Evolutionary conservation across 2,329 filamentous ascomycete genomes (phyloP).

Genomic region (Colletotrichum abscissum): DNA sequence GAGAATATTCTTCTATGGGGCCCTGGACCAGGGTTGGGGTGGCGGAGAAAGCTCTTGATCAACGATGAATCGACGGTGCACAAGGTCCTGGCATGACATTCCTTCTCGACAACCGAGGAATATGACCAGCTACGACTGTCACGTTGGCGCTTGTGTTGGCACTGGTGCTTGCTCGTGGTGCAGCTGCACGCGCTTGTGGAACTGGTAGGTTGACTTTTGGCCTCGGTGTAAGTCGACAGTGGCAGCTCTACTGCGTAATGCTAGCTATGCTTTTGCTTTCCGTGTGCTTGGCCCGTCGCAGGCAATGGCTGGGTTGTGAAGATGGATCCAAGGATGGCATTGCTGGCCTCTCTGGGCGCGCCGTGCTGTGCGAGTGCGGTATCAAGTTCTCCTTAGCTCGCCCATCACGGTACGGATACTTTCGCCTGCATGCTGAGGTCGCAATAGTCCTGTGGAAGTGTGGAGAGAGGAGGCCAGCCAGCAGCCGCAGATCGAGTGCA

Average conservation of each 20-base stretch:
- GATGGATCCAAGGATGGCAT: neutral
- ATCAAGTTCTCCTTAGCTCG: neutral
- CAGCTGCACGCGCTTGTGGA: neutral
- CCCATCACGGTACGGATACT: neutral
- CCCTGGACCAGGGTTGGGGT: slow-evolving; percentile 13
- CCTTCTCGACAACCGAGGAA: slow-evolving; percentile 25
- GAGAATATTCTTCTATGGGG: neutral
- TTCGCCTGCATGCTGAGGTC: neutral
- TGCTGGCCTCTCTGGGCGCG: neutral
- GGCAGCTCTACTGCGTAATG: neutral
- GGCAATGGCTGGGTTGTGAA: neutral
- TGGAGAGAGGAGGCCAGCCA: neutral
- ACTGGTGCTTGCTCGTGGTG: slow-evolving; percentile 12
- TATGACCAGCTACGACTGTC: neutral
- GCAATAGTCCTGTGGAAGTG: neutral
- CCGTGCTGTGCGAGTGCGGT: slow-evolving; percentile 6
- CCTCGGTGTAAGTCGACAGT: slow-evolving; percentile 24
- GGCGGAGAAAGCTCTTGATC: slow-evolving; percentile 26
- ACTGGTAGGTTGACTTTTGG: neutral
- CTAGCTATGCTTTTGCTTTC: neutral
- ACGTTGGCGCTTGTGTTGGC: neutral
- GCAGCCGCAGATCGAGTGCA: neutral
- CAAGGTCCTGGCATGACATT: slow-evolving; percentile 14
- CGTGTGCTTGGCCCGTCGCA: neutral
- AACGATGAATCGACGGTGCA: slow-evolving; percentile 4